These are phyloP conservation scores for Phytophthora brassicae DNA, from an alignment of 352 stramenopile genomes.

Conservation along the genomic window DNA sequence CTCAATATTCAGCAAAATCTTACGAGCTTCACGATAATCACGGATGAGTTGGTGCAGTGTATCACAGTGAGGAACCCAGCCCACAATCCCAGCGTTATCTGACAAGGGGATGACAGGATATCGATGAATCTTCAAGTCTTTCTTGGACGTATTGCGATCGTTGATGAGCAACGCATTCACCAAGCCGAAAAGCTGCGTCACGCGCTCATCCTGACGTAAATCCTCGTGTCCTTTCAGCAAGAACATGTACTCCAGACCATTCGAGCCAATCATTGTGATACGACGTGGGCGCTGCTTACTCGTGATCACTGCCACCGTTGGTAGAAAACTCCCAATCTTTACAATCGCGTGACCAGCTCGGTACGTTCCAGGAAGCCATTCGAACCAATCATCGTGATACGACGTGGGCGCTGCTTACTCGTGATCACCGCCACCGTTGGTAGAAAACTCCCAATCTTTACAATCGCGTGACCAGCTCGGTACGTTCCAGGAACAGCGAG, in stretches of 20 bases:
- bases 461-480: constrained; percentile 61
- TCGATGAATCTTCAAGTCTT: constrained; percentile 97
- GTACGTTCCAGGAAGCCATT: too few species aligned
- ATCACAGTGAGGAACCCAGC: constrained; percentile 98
- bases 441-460: constrained; percentile 89
- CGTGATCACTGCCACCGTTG: constrained; percentile 95
- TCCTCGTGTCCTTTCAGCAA: constrained; percentile 99
- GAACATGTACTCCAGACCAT: constrained; percentile 98
- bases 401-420: constrained; percentile 96
- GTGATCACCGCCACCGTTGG: constrained; percentile 95
- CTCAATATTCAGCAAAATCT: constrained; percentile 94
- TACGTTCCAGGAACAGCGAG: constrained; percentile 96
- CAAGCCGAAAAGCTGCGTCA: constrained; percentile 99
- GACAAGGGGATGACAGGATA: constrained; percentile 98
- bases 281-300: constrained; percentile 97
- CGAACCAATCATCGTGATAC: constrained; percentile 95
- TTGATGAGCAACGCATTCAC: constrained; percentile 98
- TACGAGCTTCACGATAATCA: constrained; percentile 90
- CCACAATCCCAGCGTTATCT: constrained; percentile 97
- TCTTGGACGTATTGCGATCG: constrained; percentile 95
- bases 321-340: constrained; percentile 89
- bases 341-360: constrained; percentile 66
- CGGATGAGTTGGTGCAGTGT: constrained; percentile 98
- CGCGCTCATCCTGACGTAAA: constrained; percentile 98
- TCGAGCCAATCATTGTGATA: constrained; percentile 95